Base-by-base conservation (phyloP, 2,329 filamentous ascomycete genomes). In the Sclerotinia borealis region DNA sequence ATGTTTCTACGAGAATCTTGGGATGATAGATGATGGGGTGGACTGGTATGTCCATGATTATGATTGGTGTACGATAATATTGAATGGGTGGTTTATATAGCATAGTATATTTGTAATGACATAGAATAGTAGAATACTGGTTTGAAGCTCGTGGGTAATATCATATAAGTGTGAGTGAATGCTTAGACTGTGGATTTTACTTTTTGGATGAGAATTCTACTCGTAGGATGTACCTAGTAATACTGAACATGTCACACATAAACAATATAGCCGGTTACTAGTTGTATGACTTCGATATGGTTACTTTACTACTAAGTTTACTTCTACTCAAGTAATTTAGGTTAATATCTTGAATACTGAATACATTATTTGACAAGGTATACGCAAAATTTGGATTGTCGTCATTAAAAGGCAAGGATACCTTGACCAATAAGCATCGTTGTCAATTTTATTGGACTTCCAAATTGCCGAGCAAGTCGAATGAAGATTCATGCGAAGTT, bases 381-480 rank as follows among this genome's bases (percentile, higher is more conserved):
- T 59, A 36, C 10, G 43, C 37, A 50, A 61, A 61, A 36, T 29
- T 45, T 22, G 43, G 19, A 27, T 59, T 50, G 56, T 59, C 45
- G 56, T 59, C 56, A 59, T 59, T 25, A 22, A 34, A 45, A 31
- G 13, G 19, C 37, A 55, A 41, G 49, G 59, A 36, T 61, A 4
- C 29, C 29, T 41, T 55, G 22, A 52, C 59, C 59, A 61, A 61
- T 61, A 22, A 61, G 39, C n/a, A 27, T 52, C 36, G 43, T 36
- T 36, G 6, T 29, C 37, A 45, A 27, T 27, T 52, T 61, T 39
- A 43, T 43, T 45, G 36, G 47, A 54, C 37, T 43, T 15, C 25
- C 59, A 54, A 54, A 52, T 61, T 61, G 36, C 59, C 59, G 48
- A 61, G 48, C 37, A 43, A 25, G 27, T 43, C 19, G 15, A 59